Evolutionary conservation across 805 yeast species (phyloP), one percentile per base, ranked within the genome.

Genomic region (Trichomonascus vanleenenianus): DNA sequence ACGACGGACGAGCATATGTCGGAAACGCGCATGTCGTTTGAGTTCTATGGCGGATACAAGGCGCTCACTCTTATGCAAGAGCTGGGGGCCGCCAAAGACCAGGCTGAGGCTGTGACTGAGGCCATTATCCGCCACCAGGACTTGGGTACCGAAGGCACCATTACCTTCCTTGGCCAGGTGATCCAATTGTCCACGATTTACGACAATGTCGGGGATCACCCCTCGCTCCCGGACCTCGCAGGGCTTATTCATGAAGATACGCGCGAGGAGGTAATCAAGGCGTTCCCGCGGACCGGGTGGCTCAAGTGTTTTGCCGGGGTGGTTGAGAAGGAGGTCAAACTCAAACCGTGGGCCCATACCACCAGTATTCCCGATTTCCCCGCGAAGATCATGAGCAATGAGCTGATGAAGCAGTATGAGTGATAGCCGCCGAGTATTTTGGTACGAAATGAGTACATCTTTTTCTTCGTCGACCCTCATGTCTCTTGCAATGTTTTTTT

Each of bases 341-440:
- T 43, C 14, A 54, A 54, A 40, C 58, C 58, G 5, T 54, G 58
- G 58, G 44, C 51, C 31, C 56, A 53, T 37, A 51, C 54, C 12
- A 51, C 54, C 34, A 4, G 12, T 31, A 14, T 14, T 12, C 4
- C 5, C 12, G 15, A 31, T 12, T 31, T 31, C 12, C 11, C 4
- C 5, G 10, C 4, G 15, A 4, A 31, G 15, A 31, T 31, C 34
- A 11, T 31, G 15, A 12, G 11, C n/a, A 31, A 31, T 14, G 15
- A 31, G 34, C 34, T 31, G 34, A 31, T 31, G 34, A 31, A 31
- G 12, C 34, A 5, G 11, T 31, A 12, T 31, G 34, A 31, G 15
- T n/a, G n/a, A n/a, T n/a, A n/a, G n/a, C n/a, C n/a, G n/a, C n/a
- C n/a, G n/a, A n/a, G n/a, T n/a, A n/a, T n/a, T n/a, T n/a, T n/a